These are phyloP conservation scores for Yamadazyma diddensiae DNA, from an alignment of 1,139 yeast species.

Conservation along the genomic window DNA sequence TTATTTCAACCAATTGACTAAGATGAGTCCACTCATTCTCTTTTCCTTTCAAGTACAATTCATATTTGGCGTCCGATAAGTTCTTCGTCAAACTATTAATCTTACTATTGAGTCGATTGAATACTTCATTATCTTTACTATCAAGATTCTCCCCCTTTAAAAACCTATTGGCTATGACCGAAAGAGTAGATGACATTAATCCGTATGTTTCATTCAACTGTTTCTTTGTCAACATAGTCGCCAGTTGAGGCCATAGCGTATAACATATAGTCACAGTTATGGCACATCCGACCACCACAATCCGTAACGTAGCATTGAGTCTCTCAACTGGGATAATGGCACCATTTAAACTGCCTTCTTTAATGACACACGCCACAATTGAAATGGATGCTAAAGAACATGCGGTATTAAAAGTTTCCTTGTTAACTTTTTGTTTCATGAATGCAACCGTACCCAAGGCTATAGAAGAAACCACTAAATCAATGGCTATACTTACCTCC, in stretches of 20 bases:
- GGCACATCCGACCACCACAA: slow-evolving; percentile 61
- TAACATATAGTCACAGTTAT: slow-evolving; percentile 61
- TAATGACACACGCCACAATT: slow-evolving; percentile 68
- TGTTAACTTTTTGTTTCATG: slow-evolving; percentile 64
- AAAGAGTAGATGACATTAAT: slow-evolving; percentile 50
- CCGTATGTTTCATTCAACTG: slow-evolving; percentile 53
- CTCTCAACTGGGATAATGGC: slow-evolving; percentile 58
- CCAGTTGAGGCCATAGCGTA: slow-evolving; percentile 61
- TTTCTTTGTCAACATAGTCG: slow-evolving; percentile 43
- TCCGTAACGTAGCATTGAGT: slow-evolving; percentile 52
- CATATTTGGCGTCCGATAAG: slow-evolving; percentile 63
- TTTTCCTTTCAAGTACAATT: slow-evolving; percentile 51
- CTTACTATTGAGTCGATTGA: slow-evolving; percentile 37
- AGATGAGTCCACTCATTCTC: slow-evolving; percentile 51
- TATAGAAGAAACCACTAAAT: slow-evolving; percentile 50
- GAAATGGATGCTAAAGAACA: slow-evolving; percentile 76
- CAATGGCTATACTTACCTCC: slow-evolving; percentile 53
- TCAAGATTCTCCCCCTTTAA: slow-evolving; percentile 49
- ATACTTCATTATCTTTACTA: slow-evolving; percentile 33
- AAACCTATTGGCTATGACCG: slow-evolving; percentile 51
- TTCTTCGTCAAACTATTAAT: slow-evolving; percentile 38
- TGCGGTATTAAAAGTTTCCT: slow-evolving; percentile 76
- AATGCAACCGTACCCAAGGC: slow-evolving; percentile 68
- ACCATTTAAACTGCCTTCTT: slow-evolving; percentile 69
- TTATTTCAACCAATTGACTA: slow-evolving; percentile 46